These are phyloP conservation scores for Trichophyton equinum DNA, from an alignment of 2,329 filamentous ascomycete genomes.

Conservation along the genomic window DNA sequence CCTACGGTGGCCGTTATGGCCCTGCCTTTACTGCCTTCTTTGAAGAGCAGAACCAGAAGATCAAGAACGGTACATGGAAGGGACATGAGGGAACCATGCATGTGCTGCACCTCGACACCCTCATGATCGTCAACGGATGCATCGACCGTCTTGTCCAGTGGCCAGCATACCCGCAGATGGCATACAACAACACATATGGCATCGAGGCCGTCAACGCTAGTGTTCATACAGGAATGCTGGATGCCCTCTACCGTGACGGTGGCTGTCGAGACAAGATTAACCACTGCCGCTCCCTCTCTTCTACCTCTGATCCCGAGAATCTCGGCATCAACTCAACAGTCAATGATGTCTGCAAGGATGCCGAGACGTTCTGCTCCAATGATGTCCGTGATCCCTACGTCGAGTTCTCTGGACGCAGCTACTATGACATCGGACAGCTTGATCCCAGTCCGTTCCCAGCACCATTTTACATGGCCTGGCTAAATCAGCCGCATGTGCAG, in stretches of 20 bases:
- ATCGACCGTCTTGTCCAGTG: conserved; percentile 31
- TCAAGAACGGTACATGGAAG: background rate
- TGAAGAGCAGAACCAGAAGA: background rate
- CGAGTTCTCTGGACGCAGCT: background rate
- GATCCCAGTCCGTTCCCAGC: background rate
- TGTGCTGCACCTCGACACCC: conserved; percentile 27
- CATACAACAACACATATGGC: conserved; percentile 41
- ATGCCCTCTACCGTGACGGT: conserved; percentile 25
- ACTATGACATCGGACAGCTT: conserved; percentile 3
- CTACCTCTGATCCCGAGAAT: background rate
- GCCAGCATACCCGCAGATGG: conserved; percentile 34
- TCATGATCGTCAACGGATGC: conserved; percentile 32
- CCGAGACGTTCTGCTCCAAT: conserved; percentile 28
- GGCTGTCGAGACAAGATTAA: conserved; percentile 39
- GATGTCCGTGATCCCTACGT: background rate
- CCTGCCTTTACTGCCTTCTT: background rate
- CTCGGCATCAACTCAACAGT: conserved; percentile 16
- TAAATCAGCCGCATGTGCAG: conserved; percentile 36
- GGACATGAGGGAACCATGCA: background rate
- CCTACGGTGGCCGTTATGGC: background rate
- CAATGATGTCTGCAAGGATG: conserved; percentile 26
- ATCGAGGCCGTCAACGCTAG: conserved; percentile 35
- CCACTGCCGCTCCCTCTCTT: conserved; percentile 27
- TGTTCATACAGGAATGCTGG: conserved; percentile 27
- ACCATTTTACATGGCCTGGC: background rate